phyloP scores from a whole-genome alignment of 441 rosid genomes.

The Monsonia emarginata region DNA sequence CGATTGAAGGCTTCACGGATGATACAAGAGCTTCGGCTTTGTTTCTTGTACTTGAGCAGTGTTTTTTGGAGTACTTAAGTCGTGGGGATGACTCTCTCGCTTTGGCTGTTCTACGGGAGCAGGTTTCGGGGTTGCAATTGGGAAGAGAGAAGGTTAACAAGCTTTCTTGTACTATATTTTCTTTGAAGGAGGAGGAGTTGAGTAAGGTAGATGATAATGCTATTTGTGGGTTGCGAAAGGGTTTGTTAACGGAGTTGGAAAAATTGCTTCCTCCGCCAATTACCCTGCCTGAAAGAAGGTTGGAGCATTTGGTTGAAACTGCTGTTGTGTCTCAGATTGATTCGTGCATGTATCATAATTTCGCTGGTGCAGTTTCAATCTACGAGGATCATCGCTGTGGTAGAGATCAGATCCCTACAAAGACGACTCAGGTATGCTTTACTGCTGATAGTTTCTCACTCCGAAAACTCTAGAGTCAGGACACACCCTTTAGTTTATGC shows the following conservation, averaged over 20 bases:
- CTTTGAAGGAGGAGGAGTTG: slow-evolving; percentile 34
- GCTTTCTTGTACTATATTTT: slow-evolving; percentile 46
- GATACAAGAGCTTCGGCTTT: slow-evolving; percentile 42
- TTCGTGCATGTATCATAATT: slow-evolving; percentile 61
- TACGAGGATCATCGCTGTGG: slow-evolving; percentile 62
- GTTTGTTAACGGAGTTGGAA: slow-evolving; percentile 42
- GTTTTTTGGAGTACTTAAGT: slow-evolving; percentile 47
- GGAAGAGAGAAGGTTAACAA: slow-evolving; percentile 45
- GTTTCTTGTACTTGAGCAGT: slow-evolving; percentile 57
- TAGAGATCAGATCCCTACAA: slow-evolving; percentile 65
- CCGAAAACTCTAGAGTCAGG: too few species aligned
- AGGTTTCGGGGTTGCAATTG: slow-evolving; percentile 35
- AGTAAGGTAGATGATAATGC: slow-evolving; percentile 27
- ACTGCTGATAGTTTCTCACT: slow-evolving; percentile 1
- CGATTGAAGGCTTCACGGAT: slow-evolving; percentile 30
- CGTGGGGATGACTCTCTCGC: slow-evolving; percentile 53
- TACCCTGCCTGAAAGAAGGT: slow-evolving; percentile 49
- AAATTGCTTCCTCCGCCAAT: slow-evolving; percentile 50
- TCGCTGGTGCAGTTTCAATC: slow-evolving; percentile 40
- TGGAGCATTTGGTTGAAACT: slow-evolving; percentile 63
- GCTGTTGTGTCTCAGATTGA: slow-evolving; percentile 51
- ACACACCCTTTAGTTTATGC: too few species aligned
- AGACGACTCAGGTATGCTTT: slow-evolving; percentile 61
- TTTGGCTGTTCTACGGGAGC: slow-evolving; percentile 40
- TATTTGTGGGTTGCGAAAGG: slow-evolving; percentile 35